Evolutionary conservation across 176 grass and related monocot genomes (phyloP), one percentile per base, ranked within the genome.

Genomic region (Hsuehochloa calcarea): DNA sequence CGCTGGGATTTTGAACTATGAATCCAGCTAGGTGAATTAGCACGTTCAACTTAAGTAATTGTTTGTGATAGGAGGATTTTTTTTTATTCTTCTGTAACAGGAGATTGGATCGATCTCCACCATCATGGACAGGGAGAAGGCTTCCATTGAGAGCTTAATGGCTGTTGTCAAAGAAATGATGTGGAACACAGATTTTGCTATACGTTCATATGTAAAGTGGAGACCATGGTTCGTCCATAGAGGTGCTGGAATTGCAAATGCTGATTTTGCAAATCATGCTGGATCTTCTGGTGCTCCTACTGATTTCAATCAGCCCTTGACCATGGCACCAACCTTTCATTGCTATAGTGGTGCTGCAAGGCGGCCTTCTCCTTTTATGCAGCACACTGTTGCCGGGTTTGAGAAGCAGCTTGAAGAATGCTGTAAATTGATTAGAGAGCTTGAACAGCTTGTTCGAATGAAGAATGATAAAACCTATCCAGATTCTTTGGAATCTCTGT

Each of bases 371-470:
- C 52, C 65, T 58, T 98, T 95, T 78, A 72, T 89, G 87, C 87
- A 92, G 58, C 79, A 85, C 40, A 88, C 73, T 65, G 73, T 90
- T 80, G 85, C 86, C n/a, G 87, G 81, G 75, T 95, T 98, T 46
- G 89, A 95, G 82, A 91, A 87, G 39, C 88, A 83, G 34, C 72
- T 93, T 60, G 84, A 72, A 45, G 77, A 93, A 77, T 98, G 90
- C 40, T 88, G 78, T 74, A 95, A 86, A 80, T 89, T 69, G 89
- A 78, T 92, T 58, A 72, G 84, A 81, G 87, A 98, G 85, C 67
- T 98, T 47, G 89, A 98, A 86, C 89, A 98, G 61, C 80, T 95
- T 65, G 68, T 95, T 43, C 87, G 80, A 76, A 89, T 87, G 75
- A 92, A 90, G 72, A 76, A 70, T 68, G 82, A 85, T 70, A 93